Evolutionary conservation across 2,329 filamentous ascomycete species (phyloP).

Genomic region (Fusarium dlaminii): DNA sequence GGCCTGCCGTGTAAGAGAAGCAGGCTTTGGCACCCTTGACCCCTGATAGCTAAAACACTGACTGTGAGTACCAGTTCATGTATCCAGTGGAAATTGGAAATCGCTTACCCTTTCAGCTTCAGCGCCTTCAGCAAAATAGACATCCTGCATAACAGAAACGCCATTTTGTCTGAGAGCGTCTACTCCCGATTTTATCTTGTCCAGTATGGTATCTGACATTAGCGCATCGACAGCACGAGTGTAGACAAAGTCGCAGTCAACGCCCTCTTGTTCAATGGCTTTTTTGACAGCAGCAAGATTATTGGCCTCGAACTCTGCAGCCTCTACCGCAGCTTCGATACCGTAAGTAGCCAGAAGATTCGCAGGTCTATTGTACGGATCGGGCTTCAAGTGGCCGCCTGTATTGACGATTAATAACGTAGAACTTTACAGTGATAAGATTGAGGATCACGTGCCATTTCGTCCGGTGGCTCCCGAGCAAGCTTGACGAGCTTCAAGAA

Average conservation of each 20-base stretch:
- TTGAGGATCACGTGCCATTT: not conserved
- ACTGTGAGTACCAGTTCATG: fast-evolving
- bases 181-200: not conserved
- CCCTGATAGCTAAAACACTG: not conserved
- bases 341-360: not conserved
- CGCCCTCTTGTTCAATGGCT: not conserved
- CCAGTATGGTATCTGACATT: not conserved
- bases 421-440: fast-evolving
- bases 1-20: not conserved
- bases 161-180: not conserved
- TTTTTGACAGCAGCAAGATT: not conserved
- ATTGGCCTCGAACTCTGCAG: not conserved
- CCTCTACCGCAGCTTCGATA: not conserved
- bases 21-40: not conserved
- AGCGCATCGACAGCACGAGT: not conserved
- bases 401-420: fast-evolving
- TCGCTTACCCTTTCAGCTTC: not conserved
- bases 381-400: not conserved
- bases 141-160: not conserved
- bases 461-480: slow-evolving; percentile 1
- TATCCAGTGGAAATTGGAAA: fast-evolving
- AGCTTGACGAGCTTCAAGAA: slow-evolving; percentile 1
- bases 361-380: not conserved
- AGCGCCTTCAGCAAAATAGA: not conserved
- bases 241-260: not conserved